A percentile compares a stretch with the other conserved stretches of the same genome.
These are phyloP conservation scores for Penicillium atrosanguineum DNA, from an alignment of 495 filamentous ascomycete genomes.

Conservation along the genomic window DNA sequence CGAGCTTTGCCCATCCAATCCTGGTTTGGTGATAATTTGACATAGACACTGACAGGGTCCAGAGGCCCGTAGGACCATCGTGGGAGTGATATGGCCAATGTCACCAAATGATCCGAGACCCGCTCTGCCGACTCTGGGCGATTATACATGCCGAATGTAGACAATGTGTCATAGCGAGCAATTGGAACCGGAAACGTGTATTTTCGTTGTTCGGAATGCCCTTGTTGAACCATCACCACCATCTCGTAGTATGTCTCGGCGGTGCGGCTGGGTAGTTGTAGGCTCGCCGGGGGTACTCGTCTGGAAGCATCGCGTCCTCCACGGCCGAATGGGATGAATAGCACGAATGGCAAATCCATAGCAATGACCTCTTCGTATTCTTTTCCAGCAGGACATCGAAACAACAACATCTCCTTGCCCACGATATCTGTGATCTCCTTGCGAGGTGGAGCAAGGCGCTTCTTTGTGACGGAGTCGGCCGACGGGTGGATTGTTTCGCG, in stretches of 20 bases:
- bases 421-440: constrained; percentile 91
- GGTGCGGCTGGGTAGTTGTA: constrained; percentile 86
- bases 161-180: constrained; percentile 89
- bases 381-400: constrained; percentile 76
- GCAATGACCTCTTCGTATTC: constrained; percentile 84
- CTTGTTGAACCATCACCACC: constrained; percentile 93
- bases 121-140: constrained; percentile 82
- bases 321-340: constrained; percentile 94
- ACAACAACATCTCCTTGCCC: constrained; percentile 92
- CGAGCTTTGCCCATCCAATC: constrained; percentile 88
- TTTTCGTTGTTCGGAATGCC: constrained; percentile 78
- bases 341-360: constrained; percentile 97
- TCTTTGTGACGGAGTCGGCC: constrained; percentile 90
- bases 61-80: constrained; percentile 96
- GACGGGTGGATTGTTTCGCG: constrained; percentile 96
- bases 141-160: constrained; percentile 99
- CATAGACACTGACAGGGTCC: constrained; percentile 93
- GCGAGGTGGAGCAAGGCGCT: constrained; percentile 84
- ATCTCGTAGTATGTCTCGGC: constrained; percentile 97
- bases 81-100: constrained; percentile 83
- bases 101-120: constrained; percentile 87
- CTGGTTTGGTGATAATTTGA: constrained; percentile 86
- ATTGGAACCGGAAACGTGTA: constrained; percentile 90
- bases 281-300: constrained; percentile 85
- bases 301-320: constrained; percentile 83